Base-by-base conservation (phyloP, 345 rosid species). In the Sisymbrium irio region DNA sequence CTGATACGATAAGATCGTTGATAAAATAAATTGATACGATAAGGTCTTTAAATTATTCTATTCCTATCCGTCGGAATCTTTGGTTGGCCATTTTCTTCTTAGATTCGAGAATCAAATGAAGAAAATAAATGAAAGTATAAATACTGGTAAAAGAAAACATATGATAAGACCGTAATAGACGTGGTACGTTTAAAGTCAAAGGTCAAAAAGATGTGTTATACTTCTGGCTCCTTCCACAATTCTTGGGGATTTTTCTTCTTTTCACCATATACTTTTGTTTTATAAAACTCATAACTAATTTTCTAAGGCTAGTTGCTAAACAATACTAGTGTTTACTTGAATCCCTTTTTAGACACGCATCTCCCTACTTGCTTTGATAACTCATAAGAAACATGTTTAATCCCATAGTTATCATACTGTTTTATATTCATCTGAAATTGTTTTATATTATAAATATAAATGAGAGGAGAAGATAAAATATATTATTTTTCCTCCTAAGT, bases 131-230 rank as follows among this genome's bases (percentile, higher is more conserved):
- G 9, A 0, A 45, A 33, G 35, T 35, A 46, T 15, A 36, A 33
- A 28, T 47, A 67, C 1, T 17, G 17, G 44, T 57, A 15, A 27
- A 7, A 22, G 8, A 55, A 55, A 33, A 5, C 5, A 65, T 35
- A 56, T 46, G 72, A 65, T 25, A 46, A 25, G 45, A 30, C 73
- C 68, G 39, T 60, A 68, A 25, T 17, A 39, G 73, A n/a, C 62
- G 12, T 67, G 56, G 68, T 60, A 67, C 78, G 49, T 69, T 42
- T 27, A 60, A 17, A 67, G 74, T 76, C 65, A 62, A 53, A 22
- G 36, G 41, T 44, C 13, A 62, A 44, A 57, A 53, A 62, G 41
- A 14, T 9, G 63, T 15, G 14, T 30, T 50, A 20, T 41, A 62
- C 27, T 45, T 69, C 27, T 76, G 17, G 20, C 66, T 62, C 30